Evolutionary conservation across 805 yeast genomes (phyloP), one percentile per base, ranked within the genome.

Genomic region (Starmerella asiatica): DNA sequence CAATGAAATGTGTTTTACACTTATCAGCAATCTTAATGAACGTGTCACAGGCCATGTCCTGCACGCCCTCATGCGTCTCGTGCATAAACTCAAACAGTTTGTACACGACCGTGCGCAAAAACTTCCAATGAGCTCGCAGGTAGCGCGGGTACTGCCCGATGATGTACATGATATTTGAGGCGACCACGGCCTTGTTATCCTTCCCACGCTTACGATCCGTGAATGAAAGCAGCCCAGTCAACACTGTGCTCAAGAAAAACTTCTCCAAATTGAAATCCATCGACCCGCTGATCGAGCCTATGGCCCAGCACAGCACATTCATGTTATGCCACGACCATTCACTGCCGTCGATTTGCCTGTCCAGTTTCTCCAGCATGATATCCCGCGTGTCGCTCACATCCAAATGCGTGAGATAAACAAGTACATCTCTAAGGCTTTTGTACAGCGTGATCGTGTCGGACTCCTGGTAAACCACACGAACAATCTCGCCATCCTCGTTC

Each of bases 281-380:
- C 1, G 98, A 82, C 57, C 98, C 97, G 3, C 96, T 84, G 44
- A 91, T 91, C 14, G 97, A 88, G 47, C 99, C 99, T 59, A 91
- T 91, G 9, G 99, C 99, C 99, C 99, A 91, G 67, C 97, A 91
- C 49, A 91, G 65, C 3, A 97, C 91, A 61, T 91, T 91, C 54
- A 91, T 79, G 57, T 88, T 88, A 59, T 85, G 93, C 97, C 98
- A 91, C 21, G 96, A 86, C 99, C 99, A 91, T 64, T 91, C 98
- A 40, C 82, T 70, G 32, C 93, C 97, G 61, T 91, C 97, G 38
- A 88, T 76, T 65, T 91, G 98, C 54, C 80, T 74, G 14, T 91
- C 82, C 50, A 91, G 70, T 62, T 91, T 91, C 43, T 79, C 83
- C 42, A 78, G 79, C 96, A 91, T 85, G 55, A 91, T 88, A 47